Evolutionary conservation across 306 rosid genomes (phyloP).

Genomic region (Prunus davidiana): DNA sequence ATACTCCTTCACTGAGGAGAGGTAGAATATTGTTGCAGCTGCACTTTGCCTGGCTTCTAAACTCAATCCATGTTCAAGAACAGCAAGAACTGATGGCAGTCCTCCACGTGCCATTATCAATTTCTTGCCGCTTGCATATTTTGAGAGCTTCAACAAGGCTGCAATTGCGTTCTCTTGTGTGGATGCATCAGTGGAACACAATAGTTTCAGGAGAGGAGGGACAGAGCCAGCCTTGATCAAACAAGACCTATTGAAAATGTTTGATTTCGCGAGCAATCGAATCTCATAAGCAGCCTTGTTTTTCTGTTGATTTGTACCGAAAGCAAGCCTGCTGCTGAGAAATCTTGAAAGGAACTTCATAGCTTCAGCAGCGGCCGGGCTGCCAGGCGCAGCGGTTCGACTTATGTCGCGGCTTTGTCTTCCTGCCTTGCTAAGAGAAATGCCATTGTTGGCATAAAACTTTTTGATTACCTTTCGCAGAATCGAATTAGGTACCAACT

Average conservation of each 20-base stretch:
- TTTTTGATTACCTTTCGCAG: constrained; percentile 52
- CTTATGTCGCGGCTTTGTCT: constrained; percentile 32
- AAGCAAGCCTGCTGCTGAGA: constrained; percentile 46
- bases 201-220: constrained; percentile 47
- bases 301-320: constrained; percentile 47
- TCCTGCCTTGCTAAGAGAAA: constrained; percentile 13
- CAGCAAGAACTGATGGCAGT: constrained; percentile 31
- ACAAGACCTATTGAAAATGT: constrained; percentile 60
- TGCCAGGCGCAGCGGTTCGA: constrained; percentile 33
- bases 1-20: constrained; percentile 49
- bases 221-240: constrained; percentile 58
- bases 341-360: constrained; percentile 52
- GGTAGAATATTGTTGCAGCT: constrained; percentile 67
- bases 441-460: constrained; percentile 45
- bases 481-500: constrained; percentile 56
- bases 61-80: constrained; percentile 48
- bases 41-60: constrained; percentile 61
- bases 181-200: constrained; percentile 23
- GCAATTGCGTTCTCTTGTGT: constrained; percentile 58
- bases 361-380: constrained; percentile 49
- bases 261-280: constrained; percentile 63
- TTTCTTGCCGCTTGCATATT: constrained; percentile 48
- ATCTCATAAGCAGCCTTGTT: constrained; percentile 73
- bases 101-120: constrained; percentile 48
- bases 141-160: constrained; percentile 72